Evolutionary conservation across 129 eudicot species (phyloP).

Genomic region (Rutidosis leptorrhynchoides): DNA sequence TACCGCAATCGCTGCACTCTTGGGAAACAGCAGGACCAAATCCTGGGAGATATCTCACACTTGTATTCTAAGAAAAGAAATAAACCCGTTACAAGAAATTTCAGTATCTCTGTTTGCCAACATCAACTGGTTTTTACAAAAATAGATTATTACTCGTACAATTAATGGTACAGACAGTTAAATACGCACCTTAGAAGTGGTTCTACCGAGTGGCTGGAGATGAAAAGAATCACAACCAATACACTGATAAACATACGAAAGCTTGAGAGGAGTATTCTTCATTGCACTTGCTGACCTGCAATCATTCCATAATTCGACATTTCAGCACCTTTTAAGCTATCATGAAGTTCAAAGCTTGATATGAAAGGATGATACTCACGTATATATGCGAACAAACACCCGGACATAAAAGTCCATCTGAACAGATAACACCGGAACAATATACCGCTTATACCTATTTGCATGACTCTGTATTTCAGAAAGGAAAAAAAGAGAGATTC

Average conservation of each 20-base stretch:
- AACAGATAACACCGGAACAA: constrained; percentile 90
- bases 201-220: constrained; percentile 90
- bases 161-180: not conserved
- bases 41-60: constrained; percentile 89
- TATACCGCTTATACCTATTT: constrained; percentile 87
- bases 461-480: constrained; percentile 86
- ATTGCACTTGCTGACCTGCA: constrained; percentile 93
- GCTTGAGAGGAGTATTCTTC: constrained; percentile 97
- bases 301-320: constrained; percentile 15
- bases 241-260: constrained; percentile 90
- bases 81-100: not conserved
- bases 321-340: constrained; percentile 13
- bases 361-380: constrained; percentile 49
- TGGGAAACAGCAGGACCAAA: constrained; percentile 85
- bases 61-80: constrained; percentile 48
- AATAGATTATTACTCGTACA: not conserved
- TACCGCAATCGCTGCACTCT: constrained; percentile 87
- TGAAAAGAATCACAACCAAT: constrained; percentile 98
- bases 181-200: constrained; percentile 69
- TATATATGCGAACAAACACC: constrained; percentile 90
- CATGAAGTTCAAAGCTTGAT: not conserved
- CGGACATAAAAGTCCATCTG: constrained; percentile 96
- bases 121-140: not conserved
- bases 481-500: not conserved
- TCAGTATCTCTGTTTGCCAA: not conserved